These are phyloP conservation scores for Sclerotinia sclerotiorum DNA, from an alignment of 2,329 filamentous ascomycete genomes.

Conservation along the genomic window DNA sequence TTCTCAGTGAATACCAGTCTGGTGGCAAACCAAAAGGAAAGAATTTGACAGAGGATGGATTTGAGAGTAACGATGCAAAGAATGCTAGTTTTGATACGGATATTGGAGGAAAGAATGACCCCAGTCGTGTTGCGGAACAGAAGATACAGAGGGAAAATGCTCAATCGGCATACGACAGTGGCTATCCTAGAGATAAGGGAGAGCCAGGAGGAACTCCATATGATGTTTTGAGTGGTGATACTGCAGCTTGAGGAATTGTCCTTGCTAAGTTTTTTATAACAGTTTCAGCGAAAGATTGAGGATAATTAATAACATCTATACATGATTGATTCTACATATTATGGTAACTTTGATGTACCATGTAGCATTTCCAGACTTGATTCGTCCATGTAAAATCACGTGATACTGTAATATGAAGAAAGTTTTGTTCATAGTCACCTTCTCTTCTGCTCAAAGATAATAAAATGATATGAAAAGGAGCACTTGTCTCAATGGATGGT, in stretches of 20 bases:
- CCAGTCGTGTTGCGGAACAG: slow-evolving; percentile 47
- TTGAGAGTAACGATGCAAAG: slow-evolving; percentile 34
- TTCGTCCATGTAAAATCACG: neutral
- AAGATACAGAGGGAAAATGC: slow-evolving; percentile 43
- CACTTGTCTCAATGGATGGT: neutral
- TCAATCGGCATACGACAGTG: slow-evolving; percentile 26
- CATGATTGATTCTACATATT: neutral
- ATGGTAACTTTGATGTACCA: neutral
- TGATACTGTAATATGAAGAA: neutral
- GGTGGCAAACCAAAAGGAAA: slow-evolving; percentile 34
- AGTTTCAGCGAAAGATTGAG: neutral
- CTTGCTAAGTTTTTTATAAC: too few species aligned
- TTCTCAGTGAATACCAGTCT: slow-evolving; percentile 32
- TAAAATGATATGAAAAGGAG: neutral
- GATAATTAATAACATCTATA: neutral
- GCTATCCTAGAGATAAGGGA: slow-evolving; percentile 32
- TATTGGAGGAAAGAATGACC: slow-evolving; percentile 51
- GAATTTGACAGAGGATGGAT: slow-evolving; percentile 38
- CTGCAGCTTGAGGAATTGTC: neutral
- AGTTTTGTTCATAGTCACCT: neutral
- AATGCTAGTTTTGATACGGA: slow-evolving; percentile 43
- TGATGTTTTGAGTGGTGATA: slow-evolving; percentile 12
- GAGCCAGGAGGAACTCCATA: slow-evolving; percentile 12
- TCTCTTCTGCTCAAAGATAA: neutral
- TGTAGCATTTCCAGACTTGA: neutral